Evolutionary conservation across 2,329 filamentous ascomycete species (phyloP).

Genomic region (Bipolaris cookei): DNA sequence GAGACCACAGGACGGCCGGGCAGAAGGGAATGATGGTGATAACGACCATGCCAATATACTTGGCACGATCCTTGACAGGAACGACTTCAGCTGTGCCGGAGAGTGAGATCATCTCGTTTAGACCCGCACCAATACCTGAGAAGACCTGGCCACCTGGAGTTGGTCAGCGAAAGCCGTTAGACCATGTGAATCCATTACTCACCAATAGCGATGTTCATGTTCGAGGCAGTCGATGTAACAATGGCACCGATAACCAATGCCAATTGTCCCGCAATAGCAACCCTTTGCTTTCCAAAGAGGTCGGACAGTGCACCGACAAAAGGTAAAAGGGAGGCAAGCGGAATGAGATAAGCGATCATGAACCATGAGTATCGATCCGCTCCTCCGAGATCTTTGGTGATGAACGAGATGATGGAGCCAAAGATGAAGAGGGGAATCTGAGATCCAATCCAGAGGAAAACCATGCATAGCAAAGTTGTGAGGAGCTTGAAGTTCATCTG

Average conservation of each 20-base stretch:
- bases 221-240: slow-evolving; percentile 36
- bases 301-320: slow-evolving; percentile 63
- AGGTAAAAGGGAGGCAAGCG: slow-evolving; percentile 63
- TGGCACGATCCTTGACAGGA: slow-evolving; percentile 67
- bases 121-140: slow-evolving; percentile 68
- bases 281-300: slow-evolving; percentile 42
- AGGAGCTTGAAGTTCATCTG: slow-evolving; percentile 52
- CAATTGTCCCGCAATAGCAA: slow-evolving; percentile 39
- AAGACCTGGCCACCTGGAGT: slow-evolving; percentile 52
- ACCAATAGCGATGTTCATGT: slow-evolving; percentile 44
- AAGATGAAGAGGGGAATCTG: slow-evolving; percentile 63
- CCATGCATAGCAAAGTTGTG: slow-evolving; percentile 64
- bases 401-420: slow-evolving; percentile 53
- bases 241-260: slow-evolving; percentile 49
- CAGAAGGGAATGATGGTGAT: slow-evolving; percentile 68
- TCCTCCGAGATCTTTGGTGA: slow-evolving; percentile 67
- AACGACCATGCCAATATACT: slow-evolving; percentile 66
- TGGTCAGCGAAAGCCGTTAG: slow-evolving; percentile 3
- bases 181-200: slow-evolving; percentile 6
- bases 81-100: slow-evolving; percentile 72
- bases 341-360: slow-evolving; percentile 59
- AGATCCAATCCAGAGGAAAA: slow-evolving; percentile 66
- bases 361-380: slow-evolving; percentile 66
- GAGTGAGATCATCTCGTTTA: slow-evolving; percentile 72
- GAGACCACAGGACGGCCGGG: slow-evolving; percentile 67